These are phyloP conservation scores for Hymenoscyphus repandus DNA, from an alignment of 2,329 filamentous ascomycete genomes.

Conservation along the genomic window DNA sequence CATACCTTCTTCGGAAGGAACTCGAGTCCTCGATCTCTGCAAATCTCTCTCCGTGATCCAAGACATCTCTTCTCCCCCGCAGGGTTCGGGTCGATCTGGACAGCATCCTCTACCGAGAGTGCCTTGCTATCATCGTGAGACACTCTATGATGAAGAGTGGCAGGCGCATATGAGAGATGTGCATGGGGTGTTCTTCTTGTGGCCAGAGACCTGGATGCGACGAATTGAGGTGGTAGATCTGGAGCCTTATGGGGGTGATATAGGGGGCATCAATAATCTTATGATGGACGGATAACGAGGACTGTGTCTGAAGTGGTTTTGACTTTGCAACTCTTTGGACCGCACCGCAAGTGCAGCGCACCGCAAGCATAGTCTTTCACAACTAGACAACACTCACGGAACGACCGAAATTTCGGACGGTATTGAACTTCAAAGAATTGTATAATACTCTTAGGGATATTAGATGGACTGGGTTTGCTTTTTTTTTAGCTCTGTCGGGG, in stretches of 20 bases:
- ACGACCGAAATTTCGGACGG: too few relatives aligned
- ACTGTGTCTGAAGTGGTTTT: too few relatives aligned
- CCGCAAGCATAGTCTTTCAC: too few relatives aligned
- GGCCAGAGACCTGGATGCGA: conserved; percentile 30
- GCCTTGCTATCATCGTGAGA: conserved; percentile 29
- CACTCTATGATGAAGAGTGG: conserved; percentile 29
- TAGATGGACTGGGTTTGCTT: too few relatives aligned
- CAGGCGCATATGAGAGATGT: conserved; percentile 30
- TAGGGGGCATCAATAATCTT: conserved; percentile 26
- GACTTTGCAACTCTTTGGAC: too few relatives aligned
- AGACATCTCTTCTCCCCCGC: not conserved
- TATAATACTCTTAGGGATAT: too few relatives aligned
- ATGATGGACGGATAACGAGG: conserved; percentile 22
- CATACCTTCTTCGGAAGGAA: conserved; percentile 25
- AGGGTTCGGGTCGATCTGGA: not conserved
- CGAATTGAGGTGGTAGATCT: conserved; percentile 28
- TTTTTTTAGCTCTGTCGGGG: too few relatives aligned
- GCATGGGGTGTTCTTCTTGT: conserved; percentile 27
- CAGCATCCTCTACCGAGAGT: not conserved
- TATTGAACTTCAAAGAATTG: too few relatives aligned
- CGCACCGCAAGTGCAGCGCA: too few relatives aligned
- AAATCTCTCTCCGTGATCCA: conserved; percentile 16
- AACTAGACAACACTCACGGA: too few relatives aligned
- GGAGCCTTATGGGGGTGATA: conserved; percentile 26
- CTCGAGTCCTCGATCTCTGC: conserved; percentile 25